Evolutionary conservation across 257 asterid genomes (phyloP).

Genomic region (Pogostemon cablin): DNA sequence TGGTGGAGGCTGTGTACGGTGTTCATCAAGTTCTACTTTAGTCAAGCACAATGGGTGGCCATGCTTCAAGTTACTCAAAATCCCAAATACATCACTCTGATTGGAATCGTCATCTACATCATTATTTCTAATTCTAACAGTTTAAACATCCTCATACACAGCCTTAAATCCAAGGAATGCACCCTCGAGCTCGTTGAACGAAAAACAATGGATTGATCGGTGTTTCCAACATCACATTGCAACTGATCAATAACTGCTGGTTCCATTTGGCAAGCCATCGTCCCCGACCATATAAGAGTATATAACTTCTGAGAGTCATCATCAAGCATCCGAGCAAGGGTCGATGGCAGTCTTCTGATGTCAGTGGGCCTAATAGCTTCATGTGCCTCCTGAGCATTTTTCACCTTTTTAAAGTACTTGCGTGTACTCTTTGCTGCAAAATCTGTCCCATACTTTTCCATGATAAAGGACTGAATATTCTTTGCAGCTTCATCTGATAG

Average conservation of each 20-base stretch:
- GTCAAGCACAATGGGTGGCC: slow-evolving; percentile 58
- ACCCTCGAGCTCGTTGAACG: slow-evolving; percentile 72
- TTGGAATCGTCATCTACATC: slow-evolving; percentile 45
- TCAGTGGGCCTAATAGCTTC: slow-evolving; percentile 97
- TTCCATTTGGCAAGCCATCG: slow-evolving; percentile 94
- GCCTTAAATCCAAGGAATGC: slow-evolving; percentile 73
- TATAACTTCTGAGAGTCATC: slow-evolving; percentile 80
- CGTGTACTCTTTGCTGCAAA: slow-evolving; percentile 67
- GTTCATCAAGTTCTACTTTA: slow-evolving; percentile 62
- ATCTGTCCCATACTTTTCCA: slow-evolving; percentile 64
- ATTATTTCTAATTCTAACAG: slow-evolving; percentile 33
- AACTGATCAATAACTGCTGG: slow-evolving; percentile 69
- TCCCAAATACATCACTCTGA: slow-evolving; percentile 44
- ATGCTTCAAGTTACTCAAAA: slow-evolving; percentile 56
- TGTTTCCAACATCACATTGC: slow-evolving; percentile 72
- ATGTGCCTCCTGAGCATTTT: slow-evolving; percentile 97
- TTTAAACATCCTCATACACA: slow-evolving; percentile 68
- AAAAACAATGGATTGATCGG: slow-evolving; percentile 57
- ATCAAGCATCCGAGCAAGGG: slow-evolving; percentile 72
- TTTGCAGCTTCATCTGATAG: slow-evolving; percentile 81
- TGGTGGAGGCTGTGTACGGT: slow-evolving; percentile 75
- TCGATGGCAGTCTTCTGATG: slow-evolving; percentile 71
- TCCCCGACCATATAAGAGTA: slow-evolving; percentile 82
- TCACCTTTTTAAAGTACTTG: slow-evolving; percentile 81
- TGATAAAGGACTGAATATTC: slow-evolving; percentile 65